phyloP scores from a whole-genome alignment of 139 green algal genomes.

The Tetradesmus obliquus region DNA sequence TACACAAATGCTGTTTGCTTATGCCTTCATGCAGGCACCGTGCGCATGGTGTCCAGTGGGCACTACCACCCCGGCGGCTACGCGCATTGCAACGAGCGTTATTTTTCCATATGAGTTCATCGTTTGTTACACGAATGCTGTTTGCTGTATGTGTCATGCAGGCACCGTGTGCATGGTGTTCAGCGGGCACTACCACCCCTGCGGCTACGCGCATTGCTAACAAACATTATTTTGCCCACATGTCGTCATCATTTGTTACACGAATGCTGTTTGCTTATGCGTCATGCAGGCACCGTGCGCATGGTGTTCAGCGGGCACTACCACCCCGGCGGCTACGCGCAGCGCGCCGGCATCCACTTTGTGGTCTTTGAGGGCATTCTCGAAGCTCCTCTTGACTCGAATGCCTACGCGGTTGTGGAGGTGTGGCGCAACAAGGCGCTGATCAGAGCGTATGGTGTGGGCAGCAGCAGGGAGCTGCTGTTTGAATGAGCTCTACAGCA shows the following conservation, averaged over 20 bases:
- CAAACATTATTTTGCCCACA: too few relatives aligned
- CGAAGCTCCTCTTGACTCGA: conserved; percentile 61
- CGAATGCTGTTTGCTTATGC: too few relatives aligned
- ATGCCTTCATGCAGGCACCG: background rate
- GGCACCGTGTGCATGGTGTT: too few relatives aligned
- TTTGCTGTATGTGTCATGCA: too few relatives aligned
- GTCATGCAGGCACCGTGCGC: background rate
- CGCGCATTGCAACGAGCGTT: background rate
- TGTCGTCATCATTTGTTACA: too few relatives aligned
- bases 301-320: conserved; percentile 69
- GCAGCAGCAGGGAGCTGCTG: background rate
- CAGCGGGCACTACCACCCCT: too few relatives aligned
- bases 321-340: conserved; percentile 63
- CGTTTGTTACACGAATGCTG: too few relatives aligned
- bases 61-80: conserved; percentile 77
- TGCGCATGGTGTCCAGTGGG: conserved; percentile 50
- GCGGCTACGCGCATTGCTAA: too few relatives aligned
- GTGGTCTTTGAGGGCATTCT: conserved; percentile 72
- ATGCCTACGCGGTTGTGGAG: conserved; percentile 61
- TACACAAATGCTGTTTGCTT: too few relatives aligned
- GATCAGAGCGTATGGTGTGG: conserved; percentile 32
- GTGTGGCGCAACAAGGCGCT: conserved; percentile 28
- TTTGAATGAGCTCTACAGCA: background rate
- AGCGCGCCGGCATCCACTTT: conserved; percentile 54
- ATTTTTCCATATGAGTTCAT: too few relatives aligned